phyloP scores from a whole-genome alignment of 805 yeast species.

The Priceomyces haplophilus region DNA sequence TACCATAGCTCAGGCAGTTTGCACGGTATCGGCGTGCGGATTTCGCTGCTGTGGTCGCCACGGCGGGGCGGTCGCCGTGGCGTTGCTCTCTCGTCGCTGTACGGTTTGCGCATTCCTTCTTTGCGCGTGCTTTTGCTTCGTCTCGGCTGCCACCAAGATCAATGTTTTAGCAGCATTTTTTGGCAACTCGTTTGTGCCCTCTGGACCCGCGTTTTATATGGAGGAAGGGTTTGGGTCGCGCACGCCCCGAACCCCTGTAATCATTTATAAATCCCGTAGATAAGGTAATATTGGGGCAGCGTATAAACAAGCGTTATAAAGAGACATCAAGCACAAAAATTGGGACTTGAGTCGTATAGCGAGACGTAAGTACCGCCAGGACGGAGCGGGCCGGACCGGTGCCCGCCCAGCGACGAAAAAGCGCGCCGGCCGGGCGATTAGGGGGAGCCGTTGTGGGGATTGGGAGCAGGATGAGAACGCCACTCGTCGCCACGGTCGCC shows the following conservation, averaged over 20 bases:
- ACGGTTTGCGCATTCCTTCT: background rate
- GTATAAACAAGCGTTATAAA: background rate
- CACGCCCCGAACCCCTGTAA: constrained; percentile 4
- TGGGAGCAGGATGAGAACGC: constrained; percentile 1
- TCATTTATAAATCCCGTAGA: constrained; percentile 4
- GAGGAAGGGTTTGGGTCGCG: constrained; percentile 1
- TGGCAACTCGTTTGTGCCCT: constrained; percentile 1
- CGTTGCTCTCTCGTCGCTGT: background rate
- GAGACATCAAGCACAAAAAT: background rate
- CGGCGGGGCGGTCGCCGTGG: background rate
- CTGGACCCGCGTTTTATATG: background rate
- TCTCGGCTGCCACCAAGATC: background rate
- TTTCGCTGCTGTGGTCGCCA: too few relatives aligned
- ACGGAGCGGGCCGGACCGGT: too few relatives aligned
- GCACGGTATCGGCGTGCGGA: background rate
- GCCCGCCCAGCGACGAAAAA: too few relatives aligned
- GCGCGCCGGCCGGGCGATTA: too few relatives aligned
- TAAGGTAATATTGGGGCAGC: constrained; percentile 1
- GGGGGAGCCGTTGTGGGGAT: too few relatives aligned
- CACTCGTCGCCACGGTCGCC: background rate
- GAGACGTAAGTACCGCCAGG: background rate
- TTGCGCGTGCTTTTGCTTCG: background rate
- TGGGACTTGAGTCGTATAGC: background rate
- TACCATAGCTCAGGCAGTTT: constrained; percentile 1
- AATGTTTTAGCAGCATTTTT: constrained; percentile 5